Conservation (phyloP, 768 basidiomycete genomes). For the Phlebiopsis flavidoalba region DNA sequence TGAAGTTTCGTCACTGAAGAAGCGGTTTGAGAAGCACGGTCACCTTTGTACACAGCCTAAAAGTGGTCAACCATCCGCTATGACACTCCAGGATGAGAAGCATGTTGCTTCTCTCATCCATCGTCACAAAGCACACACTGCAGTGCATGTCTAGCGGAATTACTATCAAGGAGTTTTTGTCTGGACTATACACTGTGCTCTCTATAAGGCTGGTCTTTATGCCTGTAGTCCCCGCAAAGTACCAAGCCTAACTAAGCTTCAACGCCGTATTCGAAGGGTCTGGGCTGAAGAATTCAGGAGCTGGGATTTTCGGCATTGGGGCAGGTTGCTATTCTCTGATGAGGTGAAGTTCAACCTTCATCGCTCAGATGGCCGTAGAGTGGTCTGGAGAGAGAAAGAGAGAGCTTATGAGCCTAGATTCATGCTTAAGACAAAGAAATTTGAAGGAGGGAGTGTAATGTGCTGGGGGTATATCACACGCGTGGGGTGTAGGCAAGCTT, state of each 20-base stretch:
- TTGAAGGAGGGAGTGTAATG: conserved; percentile 31
- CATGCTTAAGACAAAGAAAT: conserved; percentile 22
- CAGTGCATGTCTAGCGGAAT: too few relatives aligned
- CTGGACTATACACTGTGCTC: background rate
- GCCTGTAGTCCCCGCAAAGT: background rate
- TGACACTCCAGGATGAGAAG: too few relatives aligned
- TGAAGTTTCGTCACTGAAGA: too few relatives aligned
- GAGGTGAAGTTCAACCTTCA: background rate
- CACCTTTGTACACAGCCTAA: too few relatives aligned
- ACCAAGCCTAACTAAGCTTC: background rate
- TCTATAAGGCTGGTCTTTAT: background rate
- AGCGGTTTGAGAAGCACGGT: too few relatives aligned
- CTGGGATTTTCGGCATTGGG: background rate
- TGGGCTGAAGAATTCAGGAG: background rate
- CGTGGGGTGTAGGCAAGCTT: conserved; percentile 24
- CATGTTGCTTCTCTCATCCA: too few relatives aligned
- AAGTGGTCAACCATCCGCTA: too few relatives aligned
- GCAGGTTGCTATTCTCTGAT: background rate
- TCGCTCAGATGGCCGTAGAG: conserved; percentile 18
- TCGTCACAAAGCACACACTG: too few relatives aligned
- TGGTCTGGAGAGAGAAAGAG: conserved; percentile 26
- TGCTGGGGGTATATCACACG: conserved; percentile 32
- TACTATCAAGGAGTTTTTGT: too few relatives aligned
- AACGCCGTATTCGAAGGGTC: background rate
- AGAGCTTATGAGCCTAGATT: conserved; percentile 17